These are phyloP conservation scores for Suillus occidentalis DNA, from an alignment of 768 basidiomycete genomes.

Conservation along the genomic window DNA sequence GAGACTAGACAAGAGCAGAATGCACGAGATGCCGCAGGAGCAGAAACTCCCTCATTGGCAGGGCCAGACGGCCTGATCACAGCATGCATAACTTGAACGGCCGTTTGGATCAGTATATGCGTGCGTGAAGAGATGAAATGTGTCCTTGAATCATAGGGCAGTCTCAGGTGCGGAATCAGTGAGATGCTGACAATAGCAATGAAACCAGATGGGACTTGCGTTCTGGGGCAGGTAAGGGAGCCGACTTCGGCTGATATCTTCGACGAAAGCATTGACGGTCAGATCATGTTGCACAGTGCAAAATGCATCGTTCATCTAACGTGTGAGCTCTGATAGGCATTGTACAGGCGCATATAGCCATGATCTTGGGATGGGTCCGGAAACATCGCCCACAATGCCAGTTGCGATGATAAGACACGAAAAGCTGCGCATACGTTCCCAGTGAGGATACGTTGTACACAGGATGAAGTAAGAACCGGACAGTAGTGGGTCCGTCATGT, in stretches of 20 bases:
- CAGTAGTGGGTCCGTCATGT: too few relatives aligned
- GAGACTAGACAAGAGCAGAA: too few relatives aligned
- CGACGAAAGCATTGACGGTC: slow-evolving; percentile 18
- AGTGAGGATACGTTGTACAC: neutral
- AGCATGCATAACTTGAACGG: too few relatives aligned
- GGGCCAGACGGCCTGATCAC: too few relatives aligned
- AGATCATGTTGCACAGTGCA: slow-evolving; percentile 17
- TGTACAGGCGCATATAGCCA: slow-evolving; percentile 24
- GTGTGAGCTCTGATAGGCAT: slow-evolving; percentile 15
- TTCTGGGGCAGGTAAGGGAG: slow-evolving; percentile 18
- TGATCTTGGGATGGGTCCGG: neutral
- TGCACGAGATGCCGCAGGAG: too few relatives aligned
- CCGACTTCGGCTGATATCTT: slow-evolving; percentile 11
- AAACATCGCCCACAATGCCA: slow-evolving; percentile 5
- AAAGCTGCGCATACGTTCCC: slow-evolving; percentile 5
- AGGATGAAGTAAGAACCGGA: neutral
- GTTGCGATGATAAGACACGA: slow-evolving; percentile 15
- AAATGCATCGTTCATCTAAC: slow-evolving; percentile 24
- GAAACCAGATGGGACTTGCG: slow-evolving; percentile 6
- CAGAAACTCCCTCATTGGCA: too few relatives aligned
- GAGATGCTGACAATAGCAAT: slow-evolving; percentile 14
- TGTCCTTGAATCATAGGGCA: neutral
- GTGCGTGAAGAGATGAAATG: slow-evolving; percentile 4
- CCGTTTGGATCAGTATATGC: neutral
- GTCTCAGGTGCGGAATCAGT: neutral